These are phyloP conservation scores for Phytophthora meadii DNA, from an alignment of 352 stramenopile genomes.

Conservation along the genomic window DNA sequence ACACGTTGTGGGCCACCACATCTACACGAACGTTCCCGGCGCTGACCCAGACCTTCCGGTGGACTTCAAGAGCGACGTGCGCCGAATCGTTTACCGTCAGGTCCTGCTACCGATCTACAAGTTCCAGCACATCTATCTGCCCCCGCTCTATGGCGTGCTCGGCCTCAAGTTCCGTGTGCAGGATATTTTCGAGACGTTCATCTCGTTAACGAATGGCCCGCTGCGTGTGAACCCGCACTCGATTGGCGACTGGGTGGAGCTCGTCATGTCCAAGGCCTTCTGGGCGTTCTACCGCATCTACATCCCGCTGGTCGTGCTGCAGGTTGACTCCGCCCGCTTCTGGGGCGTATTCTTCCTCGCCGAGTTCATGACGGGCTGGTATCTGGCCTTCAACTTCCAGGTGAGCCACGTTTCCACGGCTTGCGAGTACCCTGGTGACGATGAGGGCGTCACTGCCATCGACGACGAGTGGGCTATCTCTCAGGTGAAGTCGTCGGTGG, in stretches of 20 bases:
- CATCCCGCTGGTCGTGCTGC: conserved; percentile 83
- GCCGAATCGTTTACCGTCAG: conserved; percentile 89
- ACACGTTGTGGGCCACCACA: conserved; percentile 96
- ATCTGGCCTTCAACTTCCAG: conserved; percentile 95
- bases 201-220: conserved; percentile 88
- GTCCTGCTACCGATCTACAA: conserved; percentile 88
- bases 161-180: conserved; percentile 94
- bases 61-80: conserved; percentile 87
- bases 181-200: conserved; percentile 91
- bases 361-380: conserved; percentile 93
- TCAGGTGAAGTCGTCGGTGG: conserved; percentile 95
- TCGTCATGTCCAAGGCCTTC: conserved; percentile 90
- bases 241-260: conserved; percentile 73
- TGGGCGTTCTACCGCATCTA: conserved; percentile 92
- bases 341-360: conserved; percentile 86
- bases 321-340: conserved; percentile 65
- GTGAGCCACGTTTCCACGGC: conserved; percentile 91
- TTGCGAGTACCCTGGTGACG: conserved; percentile 87
- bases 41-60: conserved; percentile 94
- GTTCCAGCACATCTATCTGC: conserved; percentile 94
- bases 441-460: conserved; percentile 67
- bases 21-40: conserved; percentile 95
- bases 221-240: conserved; percentile 92
- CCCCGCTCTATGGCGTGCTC: conserved; percentile 94
- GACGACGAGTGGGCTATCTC: conserved; percentile 93